phyloP scores from a whole-genome alignment of 1,284 basidiomycete genomes.

The Trametes versicolor region DNA sequence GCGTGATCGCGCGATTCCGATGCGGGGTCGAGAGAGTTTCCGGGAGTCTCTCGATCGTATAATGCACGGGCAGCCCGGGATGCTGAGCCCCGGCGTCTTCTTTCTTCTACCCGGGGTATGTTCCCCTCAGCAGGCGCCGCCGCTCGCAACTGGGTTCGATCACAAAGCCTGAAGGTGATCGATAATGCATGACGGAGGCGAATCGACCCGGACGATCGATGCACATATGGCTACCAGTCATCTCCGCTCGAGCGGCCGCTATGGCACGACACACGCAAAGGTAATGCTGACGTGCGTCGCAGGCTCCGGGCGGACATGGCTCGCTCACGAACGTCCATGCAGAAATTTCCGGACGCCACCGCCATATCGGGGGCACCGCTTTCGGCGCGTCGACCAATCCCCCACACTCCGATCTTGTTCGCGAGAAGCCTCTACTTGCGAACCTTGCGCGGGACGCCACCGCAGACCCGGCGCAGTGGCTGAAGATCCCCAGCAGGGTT shows the following conservation, averaged over 20 bases:
- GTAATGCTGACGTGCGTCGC: slow-evolving; percentile 7
- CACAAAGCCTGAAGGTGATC: neutral
- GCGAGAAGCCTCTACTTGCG: slow-evolving; percentile 21
- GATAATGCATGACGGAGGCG: neutral
- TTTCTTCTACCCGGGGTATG: neutral
- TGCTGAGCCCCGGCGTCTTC: neutral
- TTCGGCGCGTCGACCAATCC: slow-evolving; percentile 1
- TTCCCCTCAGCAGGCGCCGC: neutral
- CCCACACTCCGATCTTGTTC: slow-evolving; percentile 24
- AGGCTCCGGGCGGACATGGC: slow-evolving; percentile 7
- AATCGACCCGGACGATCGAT: neutral
- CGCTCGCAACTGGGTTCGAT: neutral
- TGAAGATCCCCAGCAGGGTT: neutral
- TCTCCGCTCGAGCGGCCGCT: neutral
- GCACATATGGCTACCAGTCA: neutral
- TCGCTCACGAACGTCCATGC: slow-evolving; percentile 11
- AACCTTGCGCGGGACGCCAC: slow-evolving; percentile 10
- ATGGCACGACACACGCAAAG: neutral
- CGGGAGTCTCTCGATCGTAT: neutral
- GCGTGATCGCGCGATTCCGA: slow-evolving; percentile 2
- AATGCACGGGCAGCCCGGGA: neutral
- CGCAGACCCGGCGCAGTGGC: neutral
- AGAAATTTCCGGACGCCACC: slow-evolving; percentile 25
- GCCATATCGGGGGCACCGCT: neutral
- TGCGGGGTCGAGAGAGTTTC: neutral